Conservation (phyloP, 1,284 basidiomycete species). For the Irpex rosettiformis region DNA sequence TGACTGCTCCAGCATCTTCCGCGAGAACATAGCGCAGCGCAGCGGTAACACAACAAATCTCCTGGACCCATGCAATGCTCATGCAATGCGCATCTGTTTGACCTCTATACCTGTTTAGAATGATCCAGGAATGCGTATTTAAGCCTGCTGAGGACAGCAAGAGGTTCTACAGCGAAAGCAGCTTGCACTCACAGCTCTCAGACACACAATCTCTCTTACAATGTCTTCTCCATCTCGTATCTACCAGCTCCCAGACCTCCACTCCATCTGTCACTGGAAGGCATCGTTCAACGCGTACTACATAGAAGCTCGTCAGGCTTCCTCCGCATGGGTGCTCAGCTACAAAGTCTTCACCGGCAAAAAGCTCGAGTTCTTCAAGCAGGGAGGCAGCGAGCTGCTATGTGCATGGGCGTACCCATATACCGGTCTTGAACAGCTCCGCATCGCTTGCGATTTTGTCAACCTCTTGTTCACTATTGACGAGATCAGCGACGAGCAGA, state of each 20-base stretch:
- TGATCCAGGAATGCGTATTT: not conserved
- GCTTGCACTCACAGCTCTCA: not conserved
- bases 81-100: not conserved
- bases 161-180: not conserved
- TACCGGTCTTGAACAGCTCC: slow-evolving; percentile 53
- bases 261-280: slow-evolving; percentile 44
- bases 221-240: slow-evolving; percentile 14
- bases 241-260: slow-evolving; percentile 57
- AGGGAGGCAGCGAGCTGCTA: slow-evolving; percentile 58
- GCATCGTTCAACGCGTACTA: slow-evolving; percentile 51
- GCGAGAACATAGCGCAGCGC: too few species aligned
- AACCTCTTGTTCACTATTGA: slow-evolving; percentile 68
- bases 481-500: slow-evolving; percentile 68
- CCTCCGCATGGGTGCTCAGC: slow-evolving; percentile 59
- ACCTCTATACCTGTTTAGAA: not conserved
- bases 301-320: slow-evolving; percentile 48
- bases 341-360: slow-evolving; percentile 57
- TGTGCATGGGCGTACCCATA: slow-evolving; percentile 62
- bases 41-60: not conserved
- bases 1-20: not conserved
- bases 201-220: not conserved
- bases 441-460: slow-evolving; percentile 62
- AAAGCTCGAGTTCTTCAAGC: slow-evolving; percentile 58
- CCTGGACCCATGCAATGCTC: not conserved
- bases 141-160: not conserved